Conservation (phyloP, 139 green algal genomes). For the Chlorella sp. region DNA sequence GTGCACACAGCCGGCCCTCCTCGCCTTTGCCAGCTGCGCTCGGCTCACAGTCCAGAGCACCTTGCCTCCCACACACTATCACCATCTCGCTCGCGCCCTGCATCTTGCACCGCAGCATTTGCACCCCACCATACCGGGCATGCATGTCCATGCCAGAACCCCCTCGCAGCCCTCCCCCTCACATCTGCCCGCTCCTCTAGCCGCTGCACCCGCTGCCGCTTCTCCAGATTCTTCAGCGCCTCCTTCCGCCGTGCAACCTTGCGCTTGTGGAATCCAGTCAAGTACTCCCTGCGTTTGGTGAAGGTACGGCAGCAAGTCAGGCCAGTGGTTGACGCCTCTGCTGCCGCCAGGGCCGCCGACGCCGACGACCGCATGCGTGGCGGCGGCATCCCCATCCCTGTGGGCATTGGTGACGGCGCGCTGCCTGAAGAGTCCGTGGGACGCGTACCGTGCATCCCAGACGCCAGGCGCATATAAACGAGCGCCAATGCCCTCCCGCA, state of each 20-base stretch:
- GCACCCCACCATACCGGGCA: neutral
- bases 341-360: neutral
- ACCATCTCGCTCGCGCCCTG: neutral
- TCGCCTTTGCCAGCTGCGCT: too few species aligned
- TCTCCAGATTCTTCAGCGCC: constrained; percentile 64
- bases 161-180: neutral
- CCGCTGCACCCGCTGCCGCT: constrained; percentile 53
- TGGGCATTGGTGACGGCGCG: neutral
- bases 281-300: constrained; percentile 60
- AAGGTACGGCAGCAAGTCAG: neutral
- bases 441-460: neutral
- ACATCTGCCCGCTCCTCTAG: constrained; percentile 66
- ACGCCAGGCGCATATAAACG: neutral
- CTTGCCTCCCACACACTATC: neutral
- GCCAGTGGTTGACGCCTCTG: too few species aligned
- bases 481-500: neutral
- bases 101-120: neutral
- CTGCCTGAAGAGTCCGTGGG: neutral
- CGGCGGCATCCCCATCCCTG: neutral
- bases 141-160: neutral
- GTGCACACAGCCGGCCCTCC: too few species aligned
- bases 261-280: constrained; percentile 77
- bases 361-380: neutral
- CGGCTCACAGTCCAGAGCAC: too few species aligned
- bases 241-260: constrained; percentile 74